phyloP scores from a whole-genome alignment of 306 rosid genomes.

The Myrica gale region DNA sequence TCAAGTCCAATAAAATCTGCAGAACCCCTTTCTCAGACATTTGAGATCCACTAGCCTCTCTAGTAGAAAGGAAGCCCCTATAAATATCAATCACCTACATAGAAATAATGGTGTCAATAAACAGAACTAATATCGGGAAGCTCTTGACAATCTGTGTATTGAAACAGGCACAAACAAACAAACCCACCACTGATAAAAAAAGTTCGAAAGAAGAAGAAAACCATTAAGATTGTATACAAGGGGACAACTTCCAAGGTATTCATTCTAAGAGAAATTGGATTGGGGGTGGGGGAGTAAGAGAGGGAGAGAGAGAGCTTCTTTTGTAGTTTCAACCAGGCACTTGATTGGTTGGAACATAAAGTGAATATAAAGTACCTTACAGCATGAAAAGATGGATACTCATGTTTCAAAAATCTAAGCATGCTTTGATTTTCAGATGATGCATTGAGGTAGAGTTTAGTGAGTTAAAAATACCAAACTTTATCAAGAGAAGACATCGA shows the following conservation, averaged over 20 bases:
- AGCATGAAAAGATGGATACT: not conserved
- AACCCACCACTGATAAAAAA: constrained; percentile 6
- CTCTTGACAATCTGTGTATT: not conserved
- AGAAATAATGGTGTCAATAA: constrained; percentile 24
- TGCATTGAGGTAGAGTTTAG: not conserved
- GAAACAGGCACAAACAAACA: not conserved
- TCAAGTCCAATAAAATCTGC: constrained; percentile 84
- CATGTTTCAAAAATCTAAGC: not conserved
- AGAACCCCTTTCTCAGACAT: constrained; percentile 88
- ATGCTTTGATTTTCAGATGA: not conserved
- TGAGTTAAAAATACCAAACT: not conserved
- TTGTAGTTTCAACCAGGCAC: not conserved
- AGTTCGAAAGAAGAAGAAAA: not conserved
- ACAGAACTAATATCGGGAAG: constrained; percentile 1
- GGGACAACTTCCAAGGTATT: too few relatives aligned
- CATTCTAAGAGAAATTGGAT: not conserved
- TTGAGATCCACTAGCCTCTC: constrained; percentile 57
- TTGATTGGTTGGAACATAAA: not conserved
- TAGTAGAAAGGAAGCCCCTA: constrained; percentile 56
- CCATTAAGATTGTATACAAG: not conserved
- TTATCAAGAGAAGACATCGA: not conserved
- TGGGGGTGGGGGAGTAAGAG: not conserved
- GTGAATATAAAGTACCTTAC: not conserved
- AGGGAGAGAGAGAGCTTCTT: not conserved
- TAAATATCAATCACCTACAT: constrained; percentile 74